Evolutionary conservation across 2,329 filamentous ascomycete genomes (phyloP), one percentile per base, ranked within the genome.

Genomic region (Colletotrichum godetiae): DNA sequence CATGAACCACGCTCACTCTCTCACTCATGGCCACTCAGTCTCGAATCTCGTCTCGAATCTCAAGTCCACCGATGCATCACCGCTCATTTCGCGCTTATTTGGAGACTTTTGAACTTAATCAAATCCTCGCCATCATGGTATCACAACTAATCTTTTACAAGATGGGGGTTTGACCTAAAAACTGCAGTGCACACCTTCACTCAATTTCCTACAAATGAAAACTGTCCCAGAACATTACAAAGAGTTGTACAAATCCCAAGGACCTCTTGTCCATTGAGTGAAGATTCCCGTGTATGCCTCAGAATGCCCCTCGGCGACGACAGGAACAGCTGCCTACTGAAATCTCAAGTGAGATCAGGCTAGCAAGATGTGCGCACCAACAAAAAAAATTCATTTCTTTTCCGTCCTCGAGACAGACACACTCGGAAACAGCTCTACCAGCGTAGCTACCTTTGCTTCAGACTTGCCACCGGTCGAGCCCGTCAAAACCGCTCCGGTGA

Each of bases 381-480:
- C 63, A 49, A 58, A 27, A 31, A 31, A 52, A 6, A n/a, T 15
- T 3, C 5, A n/a, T 24, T 59, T 68, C 35, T 60, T 11, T 49
- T 8, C 58, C 35, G 12, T 27, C 42, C 27, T 55, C 24, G 59
- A 35, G 35, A 57, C 27, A 64, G 53, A 35, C 56, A 58, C 49
- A 61, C 29, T 57, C 37, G 53, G 46, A 55, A 73, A 64, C 71
- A 70, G 61, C 67, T 71, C 60, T 52, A 52, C 71, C 60, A 62
- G 67, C 56, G 61, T 71, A 71, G 56, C 61, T 71, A 37, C 35
- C 66, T 57, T 59, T 59, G 33, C 60, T 57, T 46, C 46, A 35
- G 42, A 31, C 22, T 29, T 49, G 27, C 53, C 57, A n/a, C 19
- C 15, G 19, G 13, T 64, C 27, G n/a, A 29, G 19, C 27, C 19